Base-by-base conservation (phyloP, 1,284 basidiomycete genomes). In the Papiliotrema flavescens region DNA sequence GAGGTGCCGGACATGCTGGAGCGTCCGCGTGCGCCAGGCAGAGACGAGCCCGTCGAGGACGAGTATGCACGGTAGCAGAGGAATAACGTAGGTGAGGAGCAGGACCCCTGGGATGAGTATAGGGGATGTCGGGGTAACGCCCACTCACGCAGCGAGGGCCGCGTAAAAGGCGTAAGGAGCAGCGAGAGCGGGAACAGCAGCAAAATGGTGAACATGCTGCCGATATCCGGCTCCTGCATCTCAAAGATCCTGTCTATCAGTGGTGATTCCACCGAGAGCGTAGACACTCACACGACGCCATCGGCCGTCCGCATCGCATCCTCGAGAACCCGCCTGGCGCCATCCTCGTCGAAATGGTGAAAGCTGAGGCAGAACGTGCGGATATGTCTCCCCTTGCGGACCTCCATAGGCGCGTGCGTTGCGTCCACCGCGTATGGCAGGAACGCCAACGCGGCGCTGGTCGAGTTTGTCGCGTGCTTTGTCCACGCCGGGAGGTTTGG, bases 321-420 rank as follows among this genome's bases (percentile, higher is more conserved):
- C 40, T 59, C 60, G 28, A 74, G 41, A 1, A 71, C 64, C 32
- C 53, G 45, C 49, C 62, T 62, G 1, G 69, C 71, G 1, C 53
- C 51, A 3, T 67, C 60, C 42, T 72, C 67, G 32, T 62, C 60
- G 54, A 74, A 72, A 58, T 74, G 71, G 57, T 74, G 71, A 52
- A 72, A 74, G 36, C 66, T 65, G 17, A 72, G 50, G 47, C 66
- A 70, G 46, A 74, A 74, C 13, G 71, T 74, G 32, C 71, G 53
- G 20, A 74, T 46, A 61, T 70, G 61, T 42, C 56, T 42, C 37
- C 57, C 41, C 20, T 40, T 50, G 11, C 41, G 45, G 19, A 64
- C 32, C 19, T 42, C 54, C 17, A 22, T 35, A 8, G 65, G 61
- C 6, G 63, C 55, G 3, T 56, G 39, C 2, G 62, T 66, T 1